Evolutionary conservation across 257 asterid genomes (phyloP), one percentile per base, ranked within the genome.

Genomic region (Capsicum baccatum): DNA sequence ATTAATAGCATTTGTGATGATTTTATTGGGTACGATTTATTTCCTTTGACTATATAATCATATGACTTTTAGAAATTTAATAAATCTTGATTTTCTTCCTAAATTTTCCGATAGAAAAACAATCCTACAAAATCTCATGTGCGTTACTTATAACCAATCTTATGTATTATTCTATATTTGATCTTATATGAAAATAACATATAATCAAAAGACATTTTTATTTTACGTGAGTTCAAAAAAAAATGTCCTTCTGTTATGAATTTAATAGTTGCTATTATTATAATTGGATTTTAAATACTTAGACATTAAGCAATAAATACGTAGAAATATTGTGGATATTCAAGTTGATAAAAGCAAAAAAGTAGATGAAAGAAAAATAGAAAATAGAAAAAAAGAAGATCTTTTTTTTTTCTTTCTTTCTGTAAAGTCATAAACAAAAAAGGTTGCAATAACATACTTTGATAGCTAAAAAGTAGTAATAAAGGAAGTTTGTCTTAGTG

Each of bases 341-440:
- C 47, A 80, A 62, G 59, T 60, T 60, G 13, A 44, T 42, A 63
- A 66, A 39, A 63, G 63, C 79, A 35, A 58, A 63, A 84, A 11
- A 68, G 59, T 54, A 68, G 26, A 79, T 59, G 64, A 71, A 73
- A 83, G 58, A 57, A 62, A 79, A 58, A 9, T 26, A 52, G 21
- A 42, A 66, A 26, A 73, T 3, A 37, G 21, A 66, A 35, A 11
- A n/a, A 54, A 21, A 69, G 39, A 52, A 21, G 9, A 26, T 21
- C 16, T 17, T 16, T 70, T 44, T 70, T n/a, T n/a, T n/a, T 55
- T 48, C 12, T 52, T 52, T 11, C 82, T 42, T 66, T 52, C 50
- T 55, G 73, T 67, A 84, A 79, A 84, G 86, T 68, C 5, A 39
- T 21, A 54, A 54, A 5, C 13, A 33, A 83, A 82, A 81, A 81